phyloP scores from a whole-genome alignment of 768 basidiomycete genomes.

The Fomitopsis pulvina region DNA sequence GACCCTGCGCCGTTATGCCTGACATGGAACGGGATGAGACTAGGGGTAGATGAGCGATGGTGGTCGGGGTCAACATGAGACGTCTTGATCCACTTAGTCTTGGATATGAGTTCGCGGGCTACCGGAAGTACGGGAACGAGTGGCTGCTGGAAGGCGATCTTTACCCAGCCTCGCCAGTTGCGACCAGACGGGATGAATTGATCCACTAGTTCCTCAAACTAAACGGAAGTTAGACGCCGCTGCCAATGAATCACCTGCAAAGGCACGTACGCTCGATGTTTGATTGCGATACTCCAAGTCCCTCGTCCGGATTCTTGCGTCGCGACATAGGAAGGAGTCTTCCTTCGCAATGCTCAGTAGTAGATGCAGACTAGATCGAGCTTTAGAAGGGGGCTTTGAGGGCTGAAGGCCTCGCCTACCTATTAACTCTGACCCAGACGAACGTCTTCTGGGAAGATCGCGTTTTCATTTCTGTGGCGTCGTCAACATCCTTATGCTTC shows the following conservation, averaged over 20 bases:
- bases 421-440: slow-evolving; percentile 68
- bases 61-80: slow-evolving; percentile 7
- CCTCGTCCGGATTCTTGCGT: slow-evolving; percentile 74
- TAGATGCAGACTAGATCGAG: slow-evolving; percentile 48
- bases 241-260: not conserved
- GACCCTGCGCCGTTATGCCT: not conserved
- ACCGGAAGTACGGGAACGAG: slow-evolving; percentile 73
- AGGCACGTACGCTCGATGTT: slow-evolving; percentile 65
- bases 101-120: slow-evolving; percentile 69
- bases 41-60: slow-evolving; percentile 10
- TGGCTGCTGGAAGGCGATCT: slow-evolving; percentile 78
- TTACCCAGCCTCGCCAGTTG: slow-evolving; percentile 78
- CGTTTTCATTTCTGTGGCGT: slow-evolving; percentile 76
- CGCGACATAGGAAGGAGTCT: slow-evolving; percentile 78
- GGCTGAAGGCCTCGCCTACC: slow-evolving; percentile 33
- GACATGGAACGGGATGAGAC: slow-evolving; percentile 6
- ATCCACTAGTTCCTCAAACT: slow-evolving; percentile 77
- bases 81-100: slow-evolving; percentile 56
- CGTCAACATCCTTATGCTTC: slow-evolving; percentile 28
- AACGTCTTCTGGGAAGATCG: slow-evolving; percentile 83
- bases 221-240: slow-evolving; percentile 6
- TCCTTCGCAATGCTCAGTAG: slow-evolving; percentile 75
- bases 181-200: slow-evolving; percentile 76
- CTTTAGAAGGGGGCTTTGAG: not conserved
- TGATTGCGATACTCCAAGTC: slow-evolving; percentile 77